phyloP scores from a whole-genome alignment of 495 filamentous ascomycete species.

The Entonaema liquescens region DNA sequence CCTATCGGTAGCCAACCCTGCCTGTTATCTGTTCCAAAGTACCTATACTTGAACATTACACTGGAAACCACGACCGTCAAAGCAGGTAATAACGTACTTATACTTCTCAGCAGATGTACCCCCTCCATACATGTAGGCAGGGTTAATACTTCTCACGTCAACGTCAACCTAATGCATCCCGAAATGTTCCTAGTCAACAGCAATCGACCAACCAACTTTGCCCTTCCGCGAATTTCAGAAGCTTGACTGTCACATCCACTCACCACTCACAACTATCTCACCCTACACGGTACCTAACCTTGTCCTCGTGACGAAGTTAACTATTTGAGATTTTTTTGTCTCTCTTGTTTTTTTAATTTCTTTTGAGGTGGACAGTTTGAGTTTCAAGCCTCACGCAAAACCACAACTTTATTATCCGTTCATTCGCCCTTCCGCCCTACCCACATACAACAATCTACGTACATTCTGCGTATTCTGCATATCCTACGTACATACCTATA shows the following conservation, averaged over 20 bases:
- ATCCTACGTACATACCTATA: background rate
- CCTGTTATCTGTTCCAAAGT: background rate
- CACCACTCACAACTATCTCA: slow-evolving; percentile 36
- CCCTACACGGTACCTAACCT: slow-evolving; percentile 28
- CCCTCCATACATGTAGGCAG: slow-evolving; percentile 1
- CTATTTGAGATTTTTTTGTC: slow-evolving; percentile 1
- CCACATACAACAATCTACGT: background rate
- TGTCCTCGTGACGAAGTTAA: slow-evolving; percentile 41
- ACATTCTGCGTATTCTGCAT: no score
- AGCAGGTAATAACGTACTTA: background rate
- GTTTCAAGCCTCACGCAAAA: slow-evolving; percentile 2
- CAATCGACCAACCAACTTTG: slow-evolving; percentile 28
- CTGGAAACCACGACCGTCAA: background rate
- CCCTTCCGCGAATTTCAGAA: slow-evolving; percentile 34
- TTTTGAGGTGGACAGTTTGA: background rate
- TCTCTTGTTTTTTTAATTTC: background rate
- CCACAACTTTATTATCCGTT: background rate
- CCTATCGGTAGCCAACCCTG: slow-evolving; percentile 25
- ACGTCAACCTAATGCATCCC: slow-evolving; percentile 34
- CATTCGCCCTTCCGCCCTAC: background rate
- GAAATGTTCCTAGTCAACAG: slow-evolving; percentile 30
- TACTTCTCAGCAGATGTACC: background rate
- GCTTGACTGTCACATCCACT: slow-evolving; percentile 40
- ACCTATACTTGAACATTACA: background rate
- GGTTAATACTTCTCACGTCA: slow-evolving; percentile 28